Evolutionary conservation across 2,329 filamentous ascomycete genomes (phyloP).

Genomic region (Trichoderma breve): DNA sequence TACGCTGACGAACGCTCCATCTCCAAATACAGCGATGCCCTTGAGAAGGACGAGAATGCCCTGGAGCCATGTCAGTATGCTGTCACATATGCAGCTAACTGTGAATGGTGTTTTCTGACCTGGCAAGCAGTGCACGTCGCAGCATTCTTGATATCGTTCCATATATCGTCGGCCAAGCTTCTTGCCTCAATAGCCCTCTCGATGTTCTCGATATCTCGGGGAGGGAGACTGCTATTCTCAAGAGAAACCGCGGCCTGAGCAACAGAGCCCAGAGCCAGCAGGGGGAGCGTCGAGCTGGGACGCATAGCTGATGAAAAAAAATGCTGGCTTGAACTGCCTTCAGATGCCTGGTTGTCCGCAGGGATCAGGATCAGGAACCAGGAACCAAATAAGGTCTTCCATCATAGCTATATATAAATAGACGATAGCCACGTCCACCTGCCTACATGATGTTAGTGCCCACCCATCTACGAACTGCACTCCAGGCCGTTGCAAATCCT

Average conservation of each 20-base stretch:
- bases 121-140: conserved; percentile 29
- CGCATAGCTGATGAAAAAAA: conserved; percentile 21
- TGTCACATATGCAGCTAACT: background rate
- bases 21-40: conserved; percentile 42
- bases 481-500: background rate
- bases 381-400: background rate
- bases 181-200: conserved; percentile 19
- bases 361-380: background rate
- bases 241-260: conserved; percentile 9
- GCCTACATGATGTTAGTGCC: background rate
- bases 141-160: conserved; percentile 27
- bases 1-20: conserved; percentile 39
- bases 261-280: conserved; percentile 23
- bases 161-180: conserved; percentile 25
- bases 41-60: conserved; percentile 39
- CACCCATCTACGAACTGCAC: background rate
- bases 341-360: background rate
- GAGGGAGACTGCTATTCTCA: background rate
- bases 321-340: background rate
- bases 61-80: conserved; percentile 16
- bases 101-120: conserved; percentile 20
- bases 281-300: conserved; percentile 18
- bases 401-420: background rate
- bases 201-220: conserved; percentile 13
- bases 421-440: background rate